phyloP scores from a whole-genome alignment of 1,284 basidiomycete species.

The Exobasidium cylindrosporum region DNA sequence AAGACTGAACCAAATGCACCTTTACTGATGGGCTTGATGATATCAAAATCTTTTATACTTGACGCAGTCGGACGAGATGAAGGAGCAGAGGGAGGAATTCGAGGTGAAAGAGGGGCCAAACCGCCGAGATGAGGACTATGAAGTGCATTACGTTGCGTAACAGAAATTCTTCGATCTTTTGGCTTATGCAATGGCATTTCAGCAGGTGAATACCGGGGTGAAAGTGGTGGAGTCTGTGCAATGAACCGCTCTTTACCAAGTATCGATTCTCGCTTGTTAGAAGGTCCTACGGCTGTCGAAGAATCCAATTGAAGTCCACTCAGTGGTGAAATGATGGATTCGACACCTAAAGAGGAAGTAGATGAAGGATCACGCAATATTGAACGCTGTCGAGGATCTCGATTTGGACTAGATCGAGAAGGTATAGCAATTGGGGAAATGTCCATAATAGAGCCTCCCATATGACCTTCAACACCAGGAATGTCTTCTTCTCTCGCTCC shows the following conservation, averaged over 20 bases:
- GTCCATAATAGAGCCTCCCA: slow-evolving; percentile 27
- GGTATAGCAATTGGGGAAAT: slow-evolving; percentile 38
- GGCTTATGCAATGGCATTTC: slow-evolving; percentile 11
- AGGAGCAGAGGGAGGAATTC: slow-evolving; percentile 74
- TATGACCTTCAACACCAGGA: slow-evolving; percentile 36
- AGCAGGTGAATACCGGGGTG: slow-evolving; percentile 31
- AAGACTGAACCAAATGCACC: slow-evolving; percentile 96
- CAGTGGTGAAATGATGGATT: too few species aligned
- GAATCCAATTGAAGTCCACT: background rate
- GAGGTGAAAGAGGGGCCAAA: slow-evolving; percentile 68
- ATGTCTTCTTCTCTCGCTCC: slow-evolving; percentile 41
- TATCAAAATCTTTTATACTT: slow-evolving; percentile 97
- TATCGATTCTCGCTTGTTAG: background rate
- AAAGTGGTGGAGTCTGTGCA: slow-evolving; percentile 29
- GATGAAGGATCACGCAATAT: background rate
- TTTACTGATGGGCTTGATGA: slow-evolving; percentile 99
- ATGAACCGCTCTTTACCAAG: background rate
- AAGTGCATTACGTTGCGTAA: slow-evolving; percentile 16
- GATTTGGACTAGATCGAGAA: background rate
- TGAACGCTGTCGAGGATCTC: background rate
- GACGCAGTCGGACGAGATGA: slow-evolving; percentile 76
- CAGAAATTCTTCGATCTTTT: slow-evolving; percentile 14
- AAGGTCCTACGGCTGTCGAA: background rate
- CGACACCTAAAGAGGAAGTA: background rate
- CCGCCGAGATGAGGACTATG: slow-evolving; percentile 26